Percentiles rank a stretch among this genome's conserved stretches.
These are phyloP conservation scores for Beauveria brongniartii DNA, from an alignment of 2,329 filamentous ascomycete species.

Conservation along the genomic window DNA sequence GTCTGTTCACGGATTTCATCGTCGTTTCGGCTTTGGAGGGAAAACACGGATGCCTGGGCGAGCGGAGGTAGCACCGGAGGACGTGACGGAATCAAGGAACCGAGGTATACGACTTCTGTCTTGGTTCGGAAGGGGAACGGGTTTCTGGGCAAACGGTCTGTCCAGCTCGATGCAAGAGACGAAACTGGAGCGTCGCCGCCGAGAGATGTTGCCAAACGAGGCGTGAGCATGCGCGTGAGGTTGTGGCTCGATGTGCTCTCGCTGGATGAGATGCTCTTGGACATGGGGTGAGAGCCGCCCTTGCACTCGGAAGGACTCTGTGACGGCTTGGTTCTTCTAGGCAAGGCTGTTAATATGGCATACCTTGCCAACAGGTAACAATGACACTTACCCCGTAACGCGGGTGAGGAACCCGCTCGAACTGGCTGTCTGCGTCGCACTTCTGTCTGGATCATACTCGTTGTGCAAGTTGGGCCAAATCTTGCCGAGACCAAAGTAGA, in stretches of 20 bases:
- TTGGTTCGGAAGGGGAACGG: constrained; percentile 5
- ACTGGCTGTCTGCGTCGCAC: not conserved
- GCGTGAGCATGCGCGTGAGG: not conserved
- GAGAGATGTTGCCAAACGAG: not conserved
- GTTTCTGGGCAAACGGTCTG: not conserved
- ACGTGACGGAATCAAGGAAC: not conserved
- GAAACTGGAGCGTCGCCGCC: not conserved
- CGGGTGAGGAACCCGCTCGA: not conserved
- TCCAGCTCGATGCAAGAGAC: not conserved
- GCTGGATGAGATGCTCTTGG: constrained; percentile 1
- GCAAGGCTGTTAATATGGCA: not conserved
- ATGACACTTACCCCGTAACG: not conserved
- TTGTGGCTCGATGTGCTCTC: not conserved
- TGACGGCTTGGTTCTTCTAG: not conserved
- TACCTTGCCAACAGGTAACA: not conserved
- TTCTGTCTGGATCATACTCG: constrained; percentile 31
- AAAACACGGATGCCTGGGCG: not conserved
- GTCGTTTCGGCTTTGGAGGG: not conserved
- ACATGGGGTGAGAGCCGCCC: not conserved
- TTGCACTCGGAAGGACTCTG: not conserved
- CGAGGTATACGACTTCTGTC: not conserved
- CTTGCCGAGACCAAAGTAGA: constrained; percentile 33
- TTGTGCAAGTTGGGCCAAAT: constrained; percentile 34
- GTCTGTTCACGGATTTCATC: not conserved
- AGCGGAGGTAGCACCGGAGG: not conserved